Conservation (phyloP, 495 filamentous ascomycete genomes). For the Beverwykella pulmonaria region DNA sequence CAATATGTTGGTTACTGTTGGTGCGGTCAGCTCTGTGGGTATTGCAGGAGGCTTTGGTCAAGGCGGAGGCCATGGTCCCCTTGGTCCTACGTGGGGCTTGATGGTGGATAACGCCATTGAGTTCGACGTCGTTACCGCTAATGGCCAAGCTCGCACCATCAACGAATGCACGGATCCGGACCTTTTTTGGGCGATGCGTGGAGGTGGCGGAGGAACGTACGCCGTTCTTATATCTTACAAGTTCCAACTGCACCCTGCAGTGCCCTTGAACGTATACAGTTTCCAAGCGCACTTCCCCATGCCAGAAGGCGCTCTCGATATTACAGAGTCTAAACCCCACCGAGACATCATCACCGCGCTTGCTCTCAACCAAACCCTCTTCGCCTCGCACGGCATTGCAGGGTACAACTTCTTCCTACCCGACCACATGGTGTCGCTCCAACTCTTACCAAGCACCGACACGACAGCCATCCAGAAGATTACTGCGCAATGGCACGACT, state of each 20-base stretch:
- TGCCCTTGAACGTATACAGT: conserved; percentile 35
- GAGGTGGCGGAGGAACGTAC: conserved; percentile 39
- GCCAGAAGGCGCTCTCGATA: conserved; percentile 16
- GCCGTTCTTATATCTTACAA: conserved; percentile 34
- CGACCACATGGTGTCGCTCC: conserved; percentile 29
- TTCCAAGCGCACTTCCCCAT: conserved; percentile 24
- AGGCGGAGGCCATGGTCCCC: conserved; percentile 36
- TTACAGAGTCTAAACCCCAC: conserved; percentile 29
- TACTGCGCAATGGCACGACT: conserved; percentile 31
- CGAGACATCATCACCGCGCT: conserved; percentile 28
- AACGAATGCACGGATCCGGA: conserved; percentile 38
- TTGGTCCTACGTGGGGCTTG: conserved; percentile 31
- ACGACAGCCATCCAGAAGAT: conserved; percentile 20
- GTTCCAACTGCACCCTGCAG: conserved; percentile 35
- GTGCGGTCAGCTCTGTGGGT: conserved; percentile 32
- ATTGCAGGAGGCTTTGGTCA: conserved; percentile 36
- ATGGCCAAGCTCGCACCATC: conserved; percentile 31
- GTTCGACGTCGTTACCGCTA: conserved; percentile 37
- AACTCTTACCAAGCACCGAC: conserved; percentile 26
- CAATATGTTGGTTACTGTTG: conserved; percentile 28
- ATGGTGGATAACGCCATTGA: conserved; percentile 37
- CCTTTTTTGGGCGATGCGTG: conserved; percentile 40
- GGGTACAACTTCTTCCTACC: conserved; percentile 37
- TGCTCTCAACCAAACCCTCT: conserved; percentile 27
- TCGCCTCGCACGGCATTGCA: conserved; percentile 21